Evolutionary conservation across 176 grass and related monocot genomes (phyloP), one percentile per base, ranked within the genome.

Genomic region (Rhynchospora pubera): DNA sequence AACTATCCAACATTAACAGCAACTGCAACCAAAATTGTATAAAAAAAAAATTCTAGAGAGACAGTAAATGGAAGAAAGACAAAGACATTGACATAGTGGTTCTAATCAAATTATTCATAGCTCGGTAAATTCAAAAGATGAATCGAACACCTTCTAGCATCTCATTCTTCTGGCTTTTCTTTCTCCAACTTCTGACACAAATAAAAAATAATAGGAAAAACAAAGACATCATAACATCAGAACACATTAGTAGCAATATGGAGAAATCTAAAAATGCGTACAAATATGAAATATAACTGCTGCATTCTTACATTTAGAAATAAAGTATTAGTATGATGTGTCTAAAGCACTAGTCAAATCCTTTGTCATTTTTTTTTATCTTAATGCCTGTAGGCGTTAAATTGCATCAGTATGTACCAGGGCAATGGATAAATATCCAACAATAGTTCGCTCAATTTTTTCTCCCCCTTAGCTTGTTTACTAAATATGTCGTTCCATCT

Each of bases 81-180:
- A 60, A 60, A 28, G 26, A 44, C 7, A 80, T 44, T 7, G 13
- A 22, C 22, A 75, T 48, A 76, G 2, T 76, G 22, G 23, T 28
- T 55, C 13, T 76, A 18, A 61, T 55, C 24, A 26, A 75, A 76
- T 76, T 55, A 76, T 76, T 75, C 23, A 28, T 75, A 46, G 46
- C 46, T 53, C 24, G 11, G 22, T 45, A 75, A 52, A 75, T 53
- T 76, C 11, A 52, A 52, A 32, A 76, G 48, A 21, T 7, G 7
- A 76, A 76, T 76, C 5, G 1, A 23, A 28, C 16, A 76, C 22
- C 72, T 76, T 76, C 21, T 16, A 66, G 28, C 77, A 43, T 57
- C 28, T 65, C 43, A 82, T 82, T 82, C 58, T 48, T 82, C 79
- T 26, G 79, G 44, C 23, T 64, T 82, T 82, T 82, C 60, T 82